These are phyloP conservation scores for Holtermannia corniformis DNA, from an alignment of 768 basidiomycete species.

Conservation along the genomic window DNA sequence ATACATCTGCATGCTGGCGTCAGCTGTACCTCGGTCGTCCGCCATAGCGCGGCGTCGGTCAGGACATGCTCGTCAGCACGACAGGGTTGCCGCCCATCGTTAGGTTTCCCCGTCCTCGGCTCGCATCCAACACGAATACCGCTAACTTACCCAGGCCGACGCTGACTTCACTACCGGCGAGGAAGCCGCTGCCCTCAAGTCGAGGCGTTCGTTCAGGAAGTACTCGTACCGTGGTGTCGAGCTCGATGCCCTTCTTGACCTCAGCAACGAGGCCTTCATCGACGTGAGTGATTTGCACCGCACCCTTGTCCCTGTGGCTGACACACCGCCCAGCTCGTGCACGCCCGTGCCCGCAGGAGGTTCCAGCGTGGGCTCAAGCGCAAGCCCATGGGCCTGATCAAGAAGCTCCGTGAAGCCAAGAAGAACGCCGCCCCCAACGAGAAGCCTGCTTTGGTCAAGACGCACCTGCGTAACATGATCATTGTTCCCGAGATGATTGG, in stretches of 20 bases:
- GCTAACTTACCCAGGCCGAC: slow-evolving; percentile 54
- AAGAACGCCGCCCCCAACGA: slow-evolving; percentile 98
- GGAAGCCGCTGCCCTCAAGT: slow-evolving; percentile 94
- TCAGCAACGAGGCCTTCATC: slow-evolving; percentile 64
- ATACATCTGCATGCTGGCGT: not conserved
- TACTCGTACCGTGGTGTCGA: slow-evolving; percentile 98
- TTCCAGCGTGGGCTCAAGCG: slow-evolving; percentile 99
- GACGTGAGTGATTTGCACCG: slow-evolving; percentile 64
- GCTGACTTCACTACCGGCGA: slow-evolving; percentile 75
- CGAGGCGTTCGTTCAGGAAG: slow-evolving; percentile 96
- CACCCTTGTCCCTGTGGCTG: not conserved
- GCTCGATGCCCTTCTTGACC: slow-evolving; percentile 94
- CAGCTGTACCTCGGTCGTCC: not conserved
- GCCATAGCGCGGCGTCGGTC: not conserved
- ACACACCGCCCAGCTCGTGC: slow-evolving; percentile 61
- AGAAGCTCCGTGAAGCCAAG: slow-evolving; percentile 99
- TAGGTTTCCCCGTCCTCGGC: not conserved
- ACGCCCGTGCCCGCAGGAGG: slow-evolving; percentile 94
- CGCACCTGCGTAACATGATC: slow-evolving; percentile 98
- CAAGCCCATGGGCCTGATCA: slow-evolving; percentile 95
- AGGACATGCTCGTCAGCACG: too few species aligned
- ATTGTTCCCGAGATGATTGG: slow-evolving; percentile 99
- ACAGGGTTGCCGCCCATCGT: not conserved
- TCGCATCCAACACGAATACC: not conserved
- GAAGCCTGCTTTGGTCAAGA: slow-evolving; percentile 98